These are phyloP conservation scores for Pulveroboletus sp. DNA, from an alignment of 768 basidiomycete species.

Conservation along the genomic window DNA sequence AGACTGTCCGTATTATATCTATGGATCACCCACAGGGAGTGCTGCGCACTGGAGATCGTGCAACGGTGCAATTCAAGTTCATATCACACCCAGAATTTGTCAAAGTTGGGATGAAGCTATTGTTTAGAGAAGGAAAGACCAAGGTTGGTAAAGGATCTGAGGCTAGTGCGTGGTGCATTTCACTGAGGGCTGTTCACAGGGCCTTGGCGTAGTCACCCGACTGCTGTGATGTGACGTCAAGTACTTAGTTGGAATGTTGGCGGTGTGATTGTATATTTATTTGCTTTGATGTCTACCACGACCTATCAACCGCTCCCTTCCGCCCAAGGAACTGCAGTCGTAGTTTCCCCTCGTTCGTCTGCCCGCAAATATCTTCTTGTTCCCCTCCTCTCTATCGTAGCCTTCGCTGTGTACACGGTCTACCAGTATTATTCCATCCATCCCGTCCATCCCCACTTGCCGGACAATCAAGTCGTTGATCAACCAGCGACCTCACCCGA, in stretches of 20 bases:
- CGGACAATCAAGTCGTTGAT: slow-evolving; percentile 11
- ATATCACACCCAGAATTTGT: slow-evolving; percentile 89
- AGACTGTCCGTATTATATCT: slow-evolving; percentile 85
- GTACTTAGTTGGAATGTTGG: slow-evolving; percentile 17
- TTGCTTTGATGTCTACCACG: slow-evolving; percentile 19
- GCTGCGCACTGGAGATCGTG: slow-evolving; percentile 90
- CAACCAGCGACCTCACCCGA: slow-evolving; percentile 12
- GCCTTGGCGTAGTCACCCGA: slow-evolving; percentile 71
- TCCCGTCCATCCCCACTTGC: slow-evolving; percentile 1
- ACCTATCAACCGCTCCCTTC: slow-evolving; percentile 17
- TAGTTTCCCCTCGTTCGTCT: slow-evolving; percentile 23
- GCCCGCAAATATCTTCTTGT: slow-evolving; percentile 33
- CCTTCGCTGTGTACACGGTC: slow-evolving; percentile 39
- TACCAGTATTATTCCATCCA: slow-evolving; percentile 35
- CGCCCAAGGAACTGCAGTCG: slow-evolving; percentile 13
- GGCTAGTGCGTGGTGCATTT: background rate
- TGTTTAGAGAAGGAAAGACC: slow-evolving; percentile 95
- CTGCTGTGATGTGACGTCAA: slow-evolving; percentile 43
- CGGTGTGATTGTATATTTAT: slow-evolving; percentile 9
- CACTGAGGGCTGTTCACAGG: slow-evolving; percentile 37
- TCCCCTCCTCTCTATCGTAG: slow-evolving; percentile 32
- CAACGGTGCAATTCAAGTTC: slow-evolving; percentile 93
- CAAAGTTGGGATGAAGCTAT: slow-evolving; percentile 87
- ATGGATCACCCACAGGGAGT: slow-evolving; percentile 89
- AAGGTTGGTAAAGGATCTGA: slow-evolving; percentile 49